These are phyloP conservation scores for Fraxinus platypoda DNA, from an alignment of 305 asterid genomes.

Conservation along the genomic window DNA sequence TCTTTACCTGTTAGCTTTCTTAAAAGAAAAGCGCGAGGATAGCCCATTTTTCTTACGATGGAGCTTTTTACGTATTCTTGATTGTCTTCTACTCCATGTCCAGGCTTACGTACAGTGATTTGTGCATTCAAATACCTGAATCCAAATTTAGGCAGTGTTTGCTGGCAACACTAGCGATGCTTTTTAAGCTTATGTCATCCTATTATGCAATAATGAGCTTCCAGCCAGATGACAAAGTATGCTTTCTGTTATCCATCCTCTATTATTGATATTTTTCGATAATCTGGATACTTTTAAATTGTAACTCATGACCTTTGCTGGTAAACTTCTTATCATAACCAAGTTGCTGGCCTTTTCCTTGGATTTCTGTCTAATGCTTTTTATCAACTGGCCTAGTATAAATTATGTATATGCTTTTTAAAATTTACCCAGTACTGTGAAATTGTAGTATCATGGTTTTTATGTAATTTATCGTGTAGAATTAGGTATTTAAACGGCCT, in stretches of 20 bases:
- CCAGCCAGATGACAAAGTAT: constrained; percentile 70
- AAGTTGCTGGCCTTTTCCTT: neutral
- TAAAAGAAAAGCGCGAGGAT: neutral
- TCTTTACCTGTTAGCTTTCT: constrained; percentile 15
- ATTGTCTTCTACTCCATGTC: constrained; percentile 30
- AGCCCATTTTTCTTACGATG: constrained; percentile 17
- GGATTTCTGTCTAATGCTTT: neutral
- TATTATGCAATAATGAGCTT: constrained; percentile 83
- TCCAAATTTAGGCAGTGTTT: constrained; percentile 92
- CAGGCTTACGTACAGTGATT: constrained; percentile 98
- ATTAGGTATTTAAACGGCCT: constrained; percentile 1
- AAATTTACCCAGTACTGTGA: neutral
- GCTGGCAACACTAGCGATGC: constrained; percentile 75
- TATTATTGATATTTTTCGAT: constrained; percentile 5
- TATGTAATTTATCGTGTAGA: neutral
- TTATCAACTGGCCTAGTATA: neutral
- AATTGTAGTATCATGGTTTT: constrained; percentile 1
- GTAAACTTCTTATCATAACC: neutral
- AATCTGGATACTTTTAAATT: constrained; percentile 6
- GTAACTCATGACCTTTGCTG: neutral
- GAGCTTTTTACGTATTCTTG: constrained; percentile 24
- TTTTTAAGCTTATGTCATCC: constrained; percentile 90
- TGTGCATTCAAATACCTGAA: constrained; percentile 89
- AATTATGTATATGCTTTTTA: neutral
- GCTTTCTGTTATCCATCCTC: constrained; percentile 21